Evolutionary conservation across 2,329 filamentous ascomycete species (phyloP).

Genomic region (Aspergillus pseudonomiae): DNA sequence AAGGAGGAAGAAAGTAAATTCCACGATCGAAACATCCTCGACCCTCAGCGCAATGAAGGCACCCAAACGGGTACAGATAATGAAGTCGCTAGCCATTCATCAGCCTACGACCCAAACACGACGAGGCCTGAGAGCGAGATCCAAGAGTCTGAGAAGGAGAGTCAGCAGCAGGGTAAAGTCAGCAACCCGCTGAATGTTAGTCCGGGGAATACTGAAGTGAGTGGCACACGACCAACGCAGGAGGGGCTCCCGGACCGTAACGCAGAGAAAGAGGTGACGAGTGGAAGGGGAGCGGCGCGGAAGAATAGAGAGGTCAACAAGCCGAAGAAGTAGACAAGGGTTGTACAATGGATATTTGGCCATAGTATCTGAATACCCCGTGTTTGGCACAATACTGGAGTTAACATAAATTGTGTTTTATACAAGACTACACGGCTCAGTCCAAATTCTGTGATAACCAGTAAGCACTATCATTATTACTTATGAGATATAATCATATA

Average conservation of each 20-base stretch:
- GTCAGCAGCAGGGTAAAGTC: conserved; percentile 41
- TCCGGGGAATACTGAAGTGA: conserved; percentile 63
- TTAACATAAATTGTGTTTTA: background rate
- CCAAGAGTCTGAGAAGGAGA: conserved; percentile 39
- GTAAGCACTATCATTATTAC: background rate
- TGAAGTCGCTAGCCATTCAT: conserved; percentile 59
- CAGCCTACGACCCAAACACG: conserved; percentile 70
- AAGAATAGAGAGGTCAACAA: conserved; percentile 35
- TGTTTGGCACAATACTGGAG: background rate
- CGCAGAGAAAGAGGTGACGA: conserved; percentile 40
- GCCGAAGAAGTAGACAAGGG: conserved; percentile 10
- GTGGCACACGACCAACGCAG: conserved; percentile 48
- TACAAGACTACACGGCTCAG: background rate
- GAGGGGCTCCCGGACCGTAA: conserved; percentile 50
- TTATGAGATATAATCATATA: background rate
- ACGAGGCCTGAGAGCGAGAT: conserved; percentile 66
- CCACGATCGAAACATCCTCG: conserved; percentile 62
- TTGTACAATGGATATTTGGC: background rate
- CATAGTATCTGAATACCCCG: background rate
- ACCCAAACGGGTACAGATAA: conserved; percentile 68
- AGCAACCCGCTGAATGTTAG: conserved; percentile 61
- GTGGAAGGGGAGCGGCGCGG: conserved; percentile 38
- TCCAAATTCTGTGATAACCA: background rate
- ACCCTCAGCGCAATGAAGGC: conserved; percentile 68
- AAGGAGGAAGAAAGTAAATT: conserved; percentile 8